Percentiles rank a stretch among this genome's conserved stretches.
Evolutionary conservation across 1,284 basidiomycete genomes (phyloP).

Genomic region (Spongispora temasekensis): DNA sequence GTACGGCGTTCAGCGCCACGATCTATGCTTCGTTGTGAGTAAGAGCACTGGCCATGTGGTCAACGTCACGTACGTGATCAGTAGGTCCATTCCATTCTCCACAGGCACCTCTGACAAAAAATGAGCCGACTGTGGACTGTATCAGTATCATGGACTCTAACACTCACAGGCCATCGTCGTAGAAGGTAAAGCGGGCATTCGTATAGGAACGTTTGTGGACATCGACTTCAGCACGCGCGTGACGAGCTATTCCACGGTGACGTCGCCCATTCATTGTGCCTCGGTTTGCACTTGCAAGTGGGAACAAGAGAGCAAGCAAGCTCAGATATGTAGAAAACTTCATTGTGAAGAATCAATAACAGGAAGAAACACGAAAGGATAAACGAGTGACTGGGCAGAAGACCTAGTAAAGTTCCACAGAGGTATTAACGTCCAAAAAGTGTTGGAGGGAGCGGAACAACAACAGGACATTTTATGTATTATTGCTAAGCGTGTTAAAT

Average conservation of each 20-base stretch:
- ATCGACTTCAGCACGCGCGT: constrained; percentile 39
- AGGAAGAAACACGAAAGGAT: background rate
- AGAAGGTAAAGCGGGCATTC: constrained; percentile 48
- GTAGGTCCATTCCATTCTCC: constrained; percentile 44
- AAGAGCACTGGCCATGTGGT: background rate
- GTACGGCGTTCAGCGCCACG: constrained; percentile 47
- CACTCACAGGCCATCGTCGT: constrained; percentile 57
- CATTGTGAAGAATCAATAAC: constrained; percentile 14
- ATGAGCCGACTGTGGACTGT: background rate
- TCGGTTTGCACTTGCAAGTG: constrained; percentile 38
- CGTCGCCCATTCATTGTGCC: no score
- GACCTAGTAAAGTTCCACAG: constrained; percentile 12
- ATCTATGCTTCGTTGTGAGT: constrained; percentile 37
- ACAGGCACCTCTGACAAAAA: constrained; percentile 54
- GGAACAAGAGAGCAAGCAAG: constrained; percentile 38
- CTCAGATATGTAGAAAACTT: constrained; percentile 24
- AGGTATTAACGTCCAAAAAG: constrained; percentile 4
- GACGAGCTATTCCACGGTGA: constrained; percentile 47
- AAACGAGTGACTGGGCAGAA: constrained; percentile 33
- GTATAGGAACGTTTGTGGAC: constrained; percentile 39
- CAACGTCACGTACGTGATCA: constrained; percentile 50
- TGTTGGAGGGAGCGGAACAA: background rate
- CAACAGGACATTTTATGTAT: no score
- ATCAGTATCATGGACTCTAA: background rate
- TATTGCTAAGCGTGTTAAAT: constrained; percentile 12